Evolutionary conservation across 2,329 filamentous ascomycete genomes (phyloP).

Genomic region (Monilinia fructicola): DNA sequence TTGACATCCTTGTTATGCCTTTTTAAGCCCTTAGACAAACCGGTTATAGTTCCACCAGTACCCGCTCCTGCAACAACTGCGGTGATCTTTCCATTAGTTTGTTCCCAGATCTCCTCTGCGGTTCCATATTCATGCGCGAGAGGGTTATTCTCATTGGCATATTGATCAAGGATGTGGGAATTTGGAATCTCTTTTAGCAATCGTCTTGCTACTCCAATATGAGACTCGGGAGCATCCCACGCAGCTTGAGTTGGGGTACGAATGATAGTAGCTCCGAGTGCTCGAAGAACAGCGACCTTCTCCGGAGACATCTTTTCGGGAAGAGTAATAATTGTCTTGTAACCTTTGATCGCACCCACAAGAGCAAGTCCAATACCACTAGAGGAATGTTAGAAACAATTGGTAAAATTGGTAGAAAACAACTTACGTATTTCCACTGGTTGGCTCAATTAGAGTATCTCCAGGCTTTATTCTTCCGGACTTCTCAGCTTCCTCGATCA

Average conservation of each 20-base stretch:
- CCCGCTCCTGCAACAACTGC: slow-evolving; percentile 89
- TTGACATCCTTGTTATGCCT: slow-evolving; percentile 87
- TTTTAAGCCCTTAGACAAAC: slow-evolving; percentile 77
- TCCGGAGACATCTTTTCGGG: slow-evolving; percentile 99
- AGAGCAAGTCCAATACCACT: slow-evolving; percentile 89
- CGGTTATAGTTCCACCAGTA: slow-evolving; percentile 93
- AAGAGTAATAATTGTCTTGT: slow-evolving; percentile 97
- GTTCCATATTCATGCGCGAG: slow-evolving; percentile 91
- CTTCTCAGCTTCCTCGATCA: slow-evolving; percentile 94
- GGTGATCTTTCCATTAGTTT: slow-evolving; percentile 79
- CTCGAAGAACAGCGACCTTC: slow-evolving; percentile 92
- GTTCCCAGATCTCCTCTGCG: slow-evolving; percentile 92
- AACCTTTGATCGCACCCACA: slow-evolving; percentile 93
- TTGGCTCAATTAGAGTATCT: slow-evolving; percentile 96
- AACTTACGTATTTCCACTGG: slow-evolving; percentile 82
- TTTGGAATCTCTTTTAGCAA: slow-evolving; percentile 95
- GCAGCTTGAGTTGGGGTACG: slow-evolving; percentile 94
- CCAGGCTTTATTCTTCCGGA: slow-evolving; percentile 93
- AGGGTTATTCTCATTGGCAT: slow-evolving; percentile 88
- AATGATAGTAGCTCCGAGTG: slow-evolving; percentile 95
- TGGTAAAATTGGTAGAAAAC: not conserved
- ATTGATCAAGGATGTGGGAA: slow-evolving; percentile 96
- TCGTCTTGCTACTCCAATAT: slow-evolving; percentile 89
- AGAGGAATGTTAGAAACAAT: not conserved
- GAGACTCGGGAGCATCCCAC: slow-evolving; percentile 90